Conservation (phyloP, 352 stramenopile genomes). For the Phytophthora sp. region DNA sequence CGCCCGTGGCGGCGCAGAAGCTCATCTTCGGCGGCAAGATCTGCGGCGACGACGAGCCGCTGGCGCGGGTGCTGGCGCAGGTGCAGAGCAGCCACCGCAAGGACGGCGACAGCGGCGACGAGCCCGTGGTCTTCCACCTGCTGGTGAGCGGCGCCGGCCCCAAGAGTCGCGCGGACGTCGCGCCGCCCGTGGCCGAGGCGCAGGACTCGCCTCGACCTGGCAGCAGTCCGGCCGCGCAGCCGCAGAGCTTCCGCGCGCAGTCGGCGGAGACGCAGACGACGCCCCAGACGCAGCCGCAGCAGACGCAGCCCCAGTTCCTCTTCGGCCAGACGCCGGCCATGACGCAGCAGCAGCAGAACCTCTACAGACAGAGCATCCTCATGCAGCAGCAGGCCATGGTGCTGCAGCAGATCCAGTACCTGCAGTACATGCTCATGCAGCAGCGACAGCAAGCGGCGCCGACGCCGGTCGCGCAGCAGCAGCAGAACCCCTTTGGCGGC, state of each 20-base stretch:
- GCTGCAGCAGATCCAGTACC: conserved; percentile 82
- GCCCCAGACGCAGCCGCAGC: neutral
- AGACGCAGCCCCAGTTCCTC: conserved; percentile 16
- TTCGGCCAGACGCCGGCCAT: conserved; percentile 18
- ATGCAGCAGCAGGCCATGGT: conserved; percentile 85
- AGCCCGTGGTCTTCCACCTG: conserved; percentile 78
- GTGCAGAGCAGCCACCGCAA: conserved; percentile 42
- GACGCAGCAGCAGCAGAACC: conserved; percentile 50
- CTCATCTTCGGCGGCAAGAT: conserved; percentile 91
- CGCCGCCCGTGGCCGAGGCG: too few species aligned
- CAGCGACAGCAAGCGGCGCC: conserved; percentile 17
- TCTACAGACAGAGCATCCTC: conserved; percentile 67
- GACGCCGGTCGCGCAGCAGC: conserved; percentile 1
- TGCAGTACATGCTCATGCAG: conserved; percentile 71
- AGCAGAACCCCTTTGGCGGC: conserved; percentile 19
- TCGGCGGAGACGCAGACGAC: neutral
- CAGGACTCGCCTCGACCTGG: conserved; percentile 35
- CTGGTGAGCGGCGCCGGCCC: conserved; percentile 49
- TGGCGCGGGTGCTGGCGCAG: conserved; percentile 51
- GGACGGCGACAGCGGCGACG: conserved; percentile 27
- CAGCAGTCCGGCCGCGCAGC: neutral
- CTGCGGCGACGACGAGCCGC: conserved; percentile 63
- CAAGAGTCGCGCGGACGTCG: conserved; percentile 2
- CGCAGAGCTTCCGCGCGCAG: conserved; percentile 16
- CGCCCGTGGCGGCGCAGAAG: conserved; percentile 65